Base-by-base conservation (phyloP, 2,329 filamentous ascomycete genomes). In the Stemphylium beticola region DNA sequence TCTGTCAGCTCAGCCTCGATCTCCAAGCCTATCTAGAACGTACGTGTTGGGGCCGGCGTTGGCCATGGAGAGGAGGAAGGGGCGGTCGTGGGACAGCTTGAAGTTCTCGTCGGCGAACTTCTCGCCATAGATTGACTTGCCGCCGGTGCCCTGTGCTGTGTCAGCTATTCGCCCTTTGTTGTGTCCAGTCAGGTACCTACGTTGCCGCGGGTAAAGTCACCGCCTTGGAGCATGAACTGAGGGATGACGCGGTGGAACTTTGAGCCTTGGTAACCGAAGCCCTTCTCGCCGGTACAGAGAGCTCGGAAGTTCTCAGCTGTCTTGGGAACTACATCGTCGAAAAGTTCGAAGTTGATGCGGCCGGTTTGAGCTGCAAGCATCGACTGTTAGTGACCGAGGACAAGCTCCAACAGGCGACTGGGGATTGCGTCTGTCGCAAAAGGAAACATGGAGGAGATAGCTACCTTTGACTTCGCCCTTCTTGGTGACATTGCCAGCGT, bases 81-180 rank as follows among this genome's bases (percentile, higher is more conserved):
- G 88, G 70, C 82, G 81, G 77, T 78, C 79, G 86, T 96, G 92
- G 82, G 86, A 87, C 66, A 83, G 75, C 60, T 79, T 74, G 84
- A 96, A 96, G 88, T 96, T 96, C 88, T 96, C 92, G 76, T 96
- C 92, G 72, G 87, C 81, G 76, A 96, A 96, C 85, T 93, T 95
- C 81, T 96, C 91, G 71, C 92, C 92, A 79, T 96, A 96, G 85
- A 96, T 96, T 77, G 91, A 96, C 82, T 90, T 90, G 80, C 92
- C 91, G 81, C 91, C 92, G 55, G 92, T 93, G 75, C 91, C 91
- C 92, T 96, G 61, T 17, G 34, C 15, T 17, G 2, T 45, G 64
- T 73, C 46, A 72, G 64, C 55, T 20, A 49, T 29, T 34, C 55
- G 58, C 41, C 43, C 12, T 45, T 43, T 40, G 11, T 9, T 34